Conservation (phyloP, 495 filamentous ascomycete genomes). For the Extremus antarcticus region DNA sequence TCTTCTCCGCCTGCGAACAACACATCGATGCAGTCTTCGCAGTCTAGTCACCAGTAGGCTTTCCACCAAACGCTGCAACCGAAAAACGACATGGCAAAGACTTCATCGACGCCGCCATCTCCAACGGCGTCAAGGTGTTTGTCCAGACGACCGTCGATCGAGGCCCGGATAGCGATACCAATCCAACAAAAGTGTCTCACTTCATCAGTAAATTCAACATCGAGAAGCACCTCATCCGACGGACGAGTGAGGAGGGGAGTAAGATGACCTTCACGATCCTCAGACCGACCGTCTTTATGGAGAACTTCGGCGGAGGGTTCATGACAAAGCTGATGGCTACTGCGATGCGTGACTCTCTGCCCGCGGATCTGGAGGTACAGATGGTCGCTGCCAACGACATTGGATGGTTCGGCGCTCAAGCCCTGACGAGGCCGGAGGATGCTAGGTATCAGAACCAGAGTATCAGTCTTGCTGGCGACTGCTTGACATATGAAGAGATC, state of each 20-base stretch:
- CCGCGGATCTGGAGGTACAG: not conserved
- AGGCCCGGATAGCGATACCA: not conserved
- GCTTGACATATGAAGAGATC: no score
- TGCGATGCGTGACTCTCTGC: not conserved
- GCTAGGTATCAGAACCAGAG: not conserved
- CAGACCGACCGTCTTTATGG: not conserved
- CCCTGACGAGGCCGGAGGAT: not conserved
- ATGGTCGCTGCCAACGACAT: not conserved
- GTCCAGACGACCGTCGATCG: not conserved
- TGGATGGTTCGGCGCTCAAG: not conserved
- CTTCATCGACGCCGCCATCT: not conserved
- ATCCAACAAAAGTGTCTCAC: not conserved
- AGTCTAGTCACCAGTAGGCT: not conserved
- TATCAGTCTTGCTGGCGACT: no score
- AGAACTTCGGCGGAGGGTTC: not conserved
- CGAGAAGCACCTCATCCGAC: not conserved
- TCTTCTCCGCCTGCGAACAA: not conserved
- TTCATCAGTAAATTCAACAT: not conserved
- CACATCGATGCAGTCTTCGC: not conserved
- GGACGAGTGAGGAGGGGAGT: not conserved
- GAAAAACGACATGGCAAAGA: not conserved
- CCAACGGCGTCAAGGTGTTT: not conserved
- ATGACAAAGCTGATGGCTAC: not conserved
- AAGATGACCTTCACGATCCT: not conserved
- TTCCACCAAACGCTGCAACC: not conserved